Base-by-base conservation (phyloP, 768 basidiomycete species). In the Hericium coralloides region DNA sequence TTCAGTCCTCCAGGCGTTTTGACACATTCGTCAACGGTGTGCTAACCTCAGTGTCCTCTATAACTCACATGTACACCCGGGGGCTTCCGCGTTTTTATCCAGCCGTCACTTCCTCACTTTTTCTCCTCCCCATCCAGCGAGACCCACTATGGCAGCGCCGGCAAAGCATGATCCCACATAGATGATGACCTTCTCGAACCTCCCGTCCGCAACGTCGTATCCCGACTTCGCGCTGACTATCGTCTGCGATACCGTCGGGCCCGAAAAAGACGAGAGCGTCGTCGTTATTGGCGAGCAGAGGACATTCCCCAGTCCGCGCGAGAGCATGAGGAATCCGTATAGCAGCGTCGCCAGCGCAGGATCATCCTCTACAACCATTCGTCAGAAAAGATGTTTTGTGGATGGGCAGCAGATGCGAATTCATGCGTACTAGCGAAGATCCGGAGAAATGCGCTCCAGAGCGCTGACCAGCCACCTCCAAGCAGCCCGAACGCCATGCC, bases 381-480 rank as follows among this genome's bases (percentile, higher is more conserved):
- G 17, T 45, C 12, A 45, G 50, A 9, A 8, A 6, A 39, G 23
- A 4, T 41, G 20, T 45, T 31, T 31, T 18, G 1, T 8, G 15
- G 12, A 15, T 15, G 25, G 3, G 49, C 20, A 12, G 20, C 22
- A 50, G 37, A 4, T 7, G 6, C 6, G 47, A 55, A 22, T 10
- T 50, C 26, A 54, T 23, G 59, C 66, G 50, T 47, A 65, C 63
- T 65, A n/a, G 67, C 55, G 49, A 67, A 37, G 25, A 54, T 52
- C 18, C 56, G 49, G 6, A 69, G 59, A 49, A 70, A 71, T 9
- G 65, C 67, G 15, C 60, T 64, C 68, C 69, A 72, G 15, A 70
- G 51, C 47, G 62, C 68, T 2, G 65, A 61, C 69, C 69, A 72
- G 3, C 70, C 68, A 10, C 69, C 67, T n/a, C 70, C 70, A 12